Evolutionary conservation across 2,329 filamentous ascomycete species (phyloP).

Genomic region (Fusarium protoensiforme): DNA sequence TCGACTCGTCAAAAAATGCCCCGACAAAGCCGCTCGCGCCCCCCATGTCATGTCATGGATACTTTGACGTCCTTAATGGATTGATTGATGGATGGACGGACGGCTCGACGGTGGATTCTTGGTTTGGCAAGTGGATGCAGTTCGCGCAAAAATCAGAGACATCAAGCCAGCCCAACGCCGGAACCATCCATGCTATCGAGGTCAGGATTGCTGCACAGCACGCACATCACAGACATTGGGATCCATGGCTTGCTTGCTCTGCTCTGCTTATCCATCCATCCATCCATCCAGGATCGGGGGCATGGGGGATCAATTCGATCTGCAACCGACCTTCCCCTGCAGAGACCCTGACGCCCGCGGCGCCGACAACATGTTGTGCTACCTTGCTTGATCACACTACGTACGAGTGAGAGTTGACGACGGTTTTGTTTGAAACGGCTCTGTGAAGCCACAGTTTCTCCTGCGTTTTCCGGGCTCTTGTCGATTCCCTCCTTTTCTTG

Average conservation of each 20-base stretch:
- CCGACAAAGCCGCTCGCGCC: not conserved
- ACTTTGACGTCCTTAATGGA: not conserved
- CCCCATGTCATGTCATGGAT: slow-evolving; percentile 15
- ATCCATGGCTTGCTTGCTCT: slow-evolving; percentile 23
- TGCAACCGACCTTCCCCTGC: slow-evolving; percentile 30
- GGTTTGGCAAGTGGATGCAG: slow-evolving; percentile 33
- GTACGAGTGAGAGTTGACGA: slow-evolving; percentile 5
- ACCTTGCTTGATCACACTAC: slow-evolving; percentile 4
- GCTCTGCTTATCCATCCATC: slow-evolving; percentile 8
- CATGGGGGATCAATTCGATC: slow-evolving; percentile 27
- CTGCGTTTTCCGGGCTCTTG: slow-evolving; percentile 1
- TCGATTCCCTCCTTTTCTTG: not conserved
- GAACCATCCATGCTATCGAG: slow-evolving; percentile 23
- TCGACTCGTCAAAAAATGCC: not conserved
- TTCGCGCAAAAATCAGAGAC: slow-evolving; percentile 20
- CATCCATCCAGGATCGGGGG: not conserved
- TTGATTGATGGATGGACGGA: slow-evolving; percentile 1
- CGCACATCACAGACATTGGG: slow-evolving; percentile 26
- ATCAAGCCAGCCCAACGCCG: slow-evolving; percentile 12
- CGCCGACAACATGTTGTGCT: slow-evolving; percentile 28
- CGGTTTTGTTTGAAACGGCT: slow-evolving; percentile 12
- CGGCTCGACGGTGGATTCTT: slow-evolving; percentile 6
- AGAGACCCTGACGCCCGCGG: slow-evolving; percentile 17
- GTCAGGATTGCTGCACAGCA: slow-evolving; percentile 17
- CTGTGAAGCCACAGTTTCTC: slow-evolving; percentile 1